phyloP scores from a whole-genome alignment of 2,329 filamentous ascomycete species.

The Chlorencoelia australis region DNA sequence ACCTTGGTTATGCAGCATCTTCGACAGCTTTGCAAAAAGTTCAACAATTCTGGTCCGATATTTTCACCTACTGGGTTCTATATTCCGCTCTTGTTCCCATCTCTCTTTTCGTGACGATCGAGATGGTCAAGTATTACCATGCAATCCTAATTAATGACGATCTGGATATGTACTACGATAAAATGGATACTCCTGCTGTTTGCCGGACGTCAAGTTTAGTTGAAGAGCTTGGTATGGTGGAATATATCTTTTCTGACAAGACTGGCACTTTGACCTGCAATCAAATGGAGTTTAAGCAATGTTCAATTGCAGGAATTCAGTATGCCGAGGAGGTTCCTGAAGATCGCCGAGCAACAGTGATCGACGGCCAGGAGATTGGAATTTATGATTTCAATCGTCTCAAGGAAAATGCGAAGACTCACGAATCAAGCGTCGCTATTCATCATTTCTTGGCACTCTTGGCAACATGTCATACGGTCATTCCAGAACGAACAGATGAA shows the following conservation, averaged over 20 bases:
- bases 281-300: conserved; percentile 97
- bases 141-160: conserved; percentile 97
- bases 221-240: conserved; percentile 94
- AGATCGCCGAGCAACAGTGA: conserved; percentile 70
- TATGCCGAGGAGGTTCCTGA: conserved; percentile 90
- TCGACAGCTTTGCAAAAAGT: conserved; percentile 46
- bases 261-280: conserved; percentile 97
- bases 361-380: conserved; percentile 65
- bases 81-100: conserved; percentile 96
- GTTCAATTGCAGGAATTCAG: conserved; percentile 84
- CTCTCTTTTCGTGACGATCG: conserved; percentile 93
- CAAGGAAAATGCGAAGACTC: conserved; percentile 47
- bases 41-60: conserved; percentile 80
- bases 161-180: conserved; percentile 94
- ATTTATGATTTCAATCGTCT: conserved; percentile 60
- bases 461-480: conserved; percentile 91
- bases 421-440: conserved; percentile 49
- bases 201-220: conserved; percentile 94
- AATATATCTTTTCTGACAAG: conserved; percentile 98
- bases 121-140: conserved; percentile 96
- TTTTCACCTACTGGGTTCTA: conserved; percentile 96
- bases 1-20: conserved; percentile 58
- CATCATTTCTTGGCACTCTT: conserved; percentile 82
- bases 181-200: conserved; percentile 88
- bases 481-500: conserved; percentile 76